A percentile compares a stretch with the other conserved stretches of the same genome.
Evolutionary conservation across 2,329 filamentous ascomycete genomes (phyloP).

Genomic region (Pseudogymnoascus sp.): DNA sequence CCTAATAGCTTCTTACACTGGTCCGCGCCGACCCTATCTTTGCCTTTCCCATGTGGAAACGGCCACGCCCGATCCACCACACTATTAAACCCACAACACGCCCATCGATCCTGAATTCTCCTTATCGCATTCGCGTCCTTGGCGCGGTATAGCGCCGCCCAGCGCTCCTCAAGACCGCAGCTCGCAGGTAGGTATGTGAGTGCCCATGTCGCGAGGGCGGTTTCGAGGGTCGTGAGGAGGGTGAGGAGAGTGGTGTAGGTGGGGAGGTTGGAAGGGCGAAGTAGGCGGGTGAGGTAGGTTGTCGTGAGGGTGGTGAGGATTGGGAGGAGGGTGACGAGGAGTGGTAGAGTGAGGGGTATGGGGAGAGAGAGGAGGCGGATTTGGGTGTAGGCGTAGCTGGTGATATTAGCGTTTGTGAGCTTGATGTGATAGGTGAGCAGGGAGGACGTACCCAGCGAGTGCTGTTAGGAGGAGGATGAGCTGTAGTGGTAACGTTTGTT

Average conservation of each 20-base stretch:
- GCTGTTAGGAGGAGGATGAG: slow-evolving; percentile 20
- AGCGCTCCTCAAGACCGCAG: slow-evolving; percentile 49
- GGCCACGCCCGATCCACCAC: slow-evolving; percentile 54
- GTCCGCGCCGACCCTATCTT: slow-evolving; percentile 9
- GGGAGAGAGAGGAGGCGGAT: slow-evolving; percentile 24
- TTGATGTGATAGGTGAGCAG: neutral
- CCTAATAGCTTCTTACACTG: slow-evolving; percentile 40
- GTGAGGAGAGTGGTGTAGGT: slow-evolving; percentile 24
- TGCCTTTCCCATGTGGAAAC: slow-evolving; percentile 33
- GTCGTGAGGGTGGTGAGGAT: slow-evolving; percentile 24
- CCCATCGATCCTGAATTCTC: slow-evolving; percentile 54
- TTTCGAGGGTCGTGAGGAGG: slow-evolving; percentile 27
- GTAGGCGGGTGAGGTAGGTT: neutral
- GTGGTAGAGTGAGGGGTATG: slow-evolving; percentile 22
- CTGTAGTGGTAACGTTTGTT: slow-evolving; percentile 16
- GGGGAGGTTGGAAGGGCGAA: neutral
- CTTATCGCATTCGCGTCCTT: slow-evolving; percentile 45
- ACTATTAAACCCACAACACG: slow-evolving; percentile 57
- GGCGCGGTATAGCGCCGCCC: slow-evolving; percentile 43
- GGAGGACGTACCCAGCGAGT: slow-evolving; percentile 21
- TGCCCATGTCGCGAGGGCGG: slow-evolving; percentile 24
- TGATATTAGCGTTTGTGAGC: neutral
- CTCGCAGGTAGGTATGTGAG: slow-evolving; percentile 25
- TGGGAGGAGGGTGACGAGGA: slow-evolving; percentile 24
- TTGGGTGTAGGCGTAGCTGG: slow-evolving; percentile 24